Evolutionary conservation across 108 stramenopile genomes (phyloP).

Genomic region (Fragilaria radians): DNA sequence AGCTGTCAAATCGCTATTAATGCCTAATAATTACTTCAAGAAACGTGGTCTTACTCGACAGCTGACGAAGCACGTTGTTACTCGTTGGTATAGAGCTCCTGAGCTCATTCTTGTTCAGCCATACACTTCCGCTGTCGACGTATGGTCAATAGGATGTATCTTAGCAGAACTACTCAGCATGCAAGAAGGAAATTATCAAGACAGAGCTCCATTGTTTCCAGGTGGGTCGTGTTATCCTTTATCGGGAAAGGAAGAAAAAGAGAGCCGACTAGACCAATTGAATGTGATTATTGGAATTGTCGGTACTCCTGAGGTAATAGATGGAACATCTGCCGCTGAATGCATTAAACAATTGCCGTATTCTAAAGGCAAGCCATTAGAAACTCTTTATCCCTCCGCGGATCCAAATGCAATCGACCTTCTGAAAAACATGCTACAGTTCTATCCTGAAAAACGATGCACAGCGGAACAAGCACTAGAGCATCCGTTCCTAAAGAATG

Average conservation of each 20-base stretch:
- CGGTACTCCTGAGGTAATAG: conserved; percentile 86
- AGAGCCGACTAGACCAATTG: conserved; percentile 89
- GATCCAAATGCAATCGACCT: conserved; percentile 82
- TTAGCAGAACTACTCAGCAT: conserved; percentile 85
- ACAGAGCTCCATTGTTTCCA: conserved; percentile 92
- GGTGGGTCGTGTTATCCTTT: conserved; percentile 95
- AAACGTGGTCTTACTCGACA: conserved; percentile 67
- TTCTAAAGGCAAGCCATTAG: conserved; percentile 39
- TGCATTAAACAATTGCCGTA: conserved; percentile 67
- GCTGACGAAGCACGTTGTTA: conserved; percentile 98
- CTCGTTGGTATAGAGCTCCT: conserved; percentile 98
- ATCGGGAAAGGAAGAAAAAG: conserved; percentile 63
- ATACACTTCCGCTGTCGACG: conserved; percentile 94
- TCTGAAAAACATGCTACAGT: conserved; percentile 87
- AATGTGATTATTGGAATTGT: conserved; percentile 96
- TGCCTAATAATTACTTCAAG: background rate
- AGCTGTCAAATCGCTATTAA: background rate
- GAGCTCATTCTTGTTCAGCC: conserved; percentile 95
- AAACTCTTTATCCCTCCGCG: conserved; percentile 69
- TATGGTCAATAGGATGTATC: conserved; percentile 94
- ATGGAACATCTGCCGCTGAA: conserved; percentile 64
- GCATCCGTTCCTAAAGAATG: conserved; percentile 79
- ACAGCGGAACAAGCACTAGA: conserved; percentile 91
- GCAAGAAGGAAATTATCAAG: conserved; percentile 89
- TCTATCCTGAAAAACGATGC: conserved; percentile 86